Percentiles rank a stretch among this genome's conserved stretches.
Evolutionary conservation across 106 monocot genomes (phyloP).

Genomic region (Apostasia ramifera): DNA sequence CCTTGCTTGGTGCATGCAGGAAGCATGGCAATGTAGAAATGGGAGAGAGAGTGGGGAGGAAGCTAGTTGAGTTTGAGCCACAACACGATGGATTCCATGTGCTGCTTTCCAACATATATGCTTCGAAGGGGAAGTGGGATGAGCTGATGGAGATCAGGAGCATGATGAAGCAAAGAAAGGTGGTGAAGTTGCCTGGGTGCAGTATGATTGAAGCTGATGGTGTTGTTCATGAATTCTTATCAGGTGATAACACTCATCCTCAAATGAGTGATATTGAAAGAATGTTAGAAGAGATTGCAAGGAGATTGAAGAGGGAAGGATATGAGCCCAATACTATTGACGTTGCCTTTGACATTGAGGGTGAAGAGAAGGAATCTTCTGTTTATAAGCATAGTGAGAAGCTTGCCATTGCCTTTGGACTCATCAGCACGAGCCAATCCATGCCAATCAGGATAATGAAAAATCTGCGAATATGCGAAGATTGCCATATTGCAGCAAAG

Average conservation of each 20-base stretch:
- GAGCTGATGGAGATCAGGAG: conserved; percentile 34
- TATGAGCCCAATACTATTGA: conserved; percentile 25
- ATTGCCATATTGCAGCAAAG: conserved; percentile 32
- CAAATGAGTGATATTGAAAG: conserved; percentile 20
- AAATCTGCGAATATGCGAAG: conserved; percentile 30
- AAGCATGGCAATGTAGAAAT: conserved; percentile 38
- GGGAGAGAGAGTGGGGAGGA: conserved; percentile 46
- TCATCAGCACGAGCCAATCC: conserved; percentile 15
- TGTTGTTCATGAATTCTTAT: conserved; percentile 24
- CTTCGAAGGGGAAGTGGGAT: conserved; percentile 45
- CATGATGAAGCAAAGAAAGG: conserved; percentile 30
- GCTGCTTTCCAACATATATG: conserved; percentile 48
- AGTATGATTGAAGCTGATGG: conserved; percentile 32
- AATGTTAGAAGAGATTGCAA: conserved; percentile 25
- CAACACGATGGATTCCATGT: conserved; percentile 51
- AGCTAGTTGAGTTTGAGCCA: conserved; percentile 41
- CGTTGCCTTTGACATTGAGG: conserved; percentile 35
- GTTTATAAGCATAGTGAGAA: conserved; percentile 30
- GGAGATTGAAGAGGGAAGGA: conserved; percentile 34
- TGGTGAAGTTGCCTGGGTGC: conserved; percentile 37
- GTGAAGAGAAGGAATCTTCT: conserved; percentile 30
- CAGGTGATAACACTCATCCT: conserved; percentile 23
- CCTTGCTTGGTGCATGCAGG: conserved; percentile 48
- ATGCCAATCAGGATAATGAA: conserved; percentile 35
- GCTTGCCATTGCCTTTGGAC: conserved; percentile 35